phyloP scores from a whole-genome alignment of 805 yeast genomes.

The Yueomyces sinensis region DNA sequence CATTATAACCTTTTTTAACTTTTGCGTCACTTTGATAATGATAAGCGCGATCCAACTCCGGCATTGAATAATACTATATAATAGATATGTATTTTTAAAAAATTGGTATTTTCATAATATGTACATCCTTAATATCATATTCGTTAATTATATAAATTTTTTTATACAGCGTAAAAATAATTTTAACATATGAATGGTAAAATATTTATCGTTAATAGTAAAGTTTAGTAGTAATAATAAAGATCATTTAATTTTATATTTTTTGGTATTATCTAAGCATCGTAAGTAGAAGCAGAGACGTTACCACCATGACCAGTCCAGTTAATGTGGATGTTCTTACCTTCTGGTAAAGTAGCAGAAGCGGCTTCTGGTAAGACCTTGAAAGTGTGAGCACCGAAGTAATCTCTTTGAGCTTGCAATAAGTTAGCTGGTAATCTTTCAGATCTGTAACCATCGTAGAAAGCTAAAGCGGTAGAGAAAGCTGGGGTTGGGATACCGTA shows the following conservation, averaged over 20 bases:
- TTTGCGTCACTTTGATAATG: no score
- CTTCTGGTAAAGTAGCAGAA: constrained; percentile 62
- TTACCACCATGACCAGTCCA: constrained; percentile 99
- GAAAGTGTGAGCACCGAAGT: constrained; percentile 99
- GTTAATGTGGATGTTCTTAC: constrained; percentile 83
- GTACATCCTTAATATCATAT: no score
- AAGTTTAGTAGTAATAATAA: no score
- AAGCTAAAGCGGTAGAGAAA: constrained; percentile 88
- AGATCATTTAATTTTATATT: not conserved
- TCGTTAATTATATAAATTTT: no score
- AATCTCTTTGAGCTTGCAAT: constrained; percentile 98
- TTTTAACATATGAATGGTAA: no score
- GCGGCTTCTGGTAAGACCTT: constrained; percentile 81
- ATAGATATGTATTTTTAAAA: no score
- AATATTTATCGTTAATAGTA: no score
- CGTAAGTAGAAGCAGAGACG: constrained; percentile 88
- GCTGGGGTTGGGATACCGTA: constrained; percentile 97
- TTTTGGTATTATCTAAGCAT: constrained; percentile 43
- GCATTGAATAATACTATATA: no score
- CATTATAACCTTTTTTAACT: no score
- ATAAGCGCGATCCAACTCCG: no score
- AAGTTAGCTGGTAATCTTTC: constrained; percentile 93
- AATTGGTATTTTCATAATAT: no score
- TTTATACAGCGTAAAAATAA: no score
- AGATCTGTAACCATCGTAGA: constrained; percentile 98